phyloP scores from a whole-genome alignment of 495 filamentous ascomycete species.

The Aspergillus nanangensis region DNA sequence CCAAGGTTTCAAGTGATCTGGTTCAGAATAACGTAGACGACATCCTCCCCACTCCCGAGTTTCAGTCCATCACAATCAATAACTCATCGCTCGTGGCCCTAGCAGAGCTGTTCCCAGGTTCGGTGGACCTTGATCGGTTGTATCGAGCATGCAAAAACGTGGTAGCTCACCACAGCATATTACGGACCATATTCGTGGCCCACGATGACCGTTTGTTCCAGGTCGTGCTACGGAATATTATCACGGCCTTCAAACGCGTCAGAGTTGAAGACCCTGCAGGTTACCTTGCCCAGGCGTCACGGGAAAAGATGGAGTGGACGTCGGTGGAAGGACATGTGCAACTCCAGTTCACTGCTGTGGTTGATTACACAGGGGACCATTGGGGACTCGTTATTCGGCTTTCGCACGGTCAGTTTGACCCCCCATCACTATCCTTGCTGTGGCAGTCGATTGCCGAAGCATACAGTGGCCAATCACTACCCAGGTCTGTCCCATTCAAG shows the following conservation, averaged over 20 bases:
- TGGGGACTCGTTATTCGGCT: constrained; percentile 44
- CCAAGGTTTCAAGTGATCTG: too few species aligned
- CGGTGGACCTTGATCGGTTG: constrained; percentile 4
- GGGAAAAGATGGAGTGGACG: background rate
- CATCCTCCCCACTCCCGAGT: constrained; percentile 10
- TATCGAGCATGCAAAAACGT: background rate
- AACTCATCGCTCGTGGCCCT: constrained; percentile 6
- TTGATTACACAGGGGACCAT: background rate
- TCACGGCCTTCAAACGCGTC: background rate
- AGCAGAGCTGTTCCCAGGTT: background rate
- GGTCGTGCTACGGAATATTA: background rate
- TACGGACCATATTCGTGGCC: constrained; percentile 1
- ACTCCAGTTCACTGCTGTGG: background rate
- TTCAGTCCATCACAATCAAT: constrained; percentile 18
- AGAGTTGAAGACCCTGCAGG: background rate
- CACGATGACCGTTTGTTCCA: background rate
- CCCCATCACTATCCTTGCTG: constrained; percentile 51
- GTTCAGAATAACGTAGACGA: constrained; percentile 13
- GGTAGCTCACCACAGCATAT: constrained; percentile 1
- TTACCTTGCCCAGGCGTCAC: too few species aligned
- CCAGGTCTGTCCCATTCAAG: constrained; percentile 43
- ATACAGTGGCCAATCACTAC: constrained; percentile 30
- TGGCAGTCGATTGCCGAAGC: constrained; percentile 34
- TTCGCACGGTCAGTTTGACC: constrained; percentile 64
- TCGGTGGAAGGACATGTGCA: background rate